A percentile compares a stretch with the other conserved stretches of the same genome.
Evolutionary conservation across 2,329 filamentous ascomycete genomes (phyloP).

Genomic region (Pyricularia grisea): DNA sequence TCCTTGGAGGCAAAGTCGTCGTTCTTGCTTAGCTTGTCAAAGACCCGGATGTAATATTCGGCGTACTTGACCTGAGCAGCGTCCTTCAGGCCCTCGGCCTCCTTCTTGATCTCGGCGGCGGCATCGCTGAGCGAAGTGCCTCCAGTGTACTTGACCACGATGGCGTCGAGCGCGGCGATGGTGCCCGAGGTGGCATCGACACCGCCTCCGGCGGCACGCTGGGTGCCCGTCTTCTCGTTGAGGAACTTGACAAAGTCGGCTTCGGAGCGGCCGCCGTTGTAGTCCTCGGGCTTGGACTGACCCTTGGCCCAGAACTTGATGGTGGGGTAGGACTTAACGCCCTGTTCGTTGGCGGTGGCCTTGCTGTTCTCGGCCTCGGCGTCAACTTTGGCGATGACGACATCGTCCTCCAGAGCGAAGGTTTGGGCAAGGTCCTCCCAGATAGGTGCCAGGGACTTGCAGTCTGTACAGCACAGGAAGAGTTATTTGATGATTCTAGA

Average conservation of each 20-base stretch:
- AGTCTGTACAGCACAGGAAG: slow-evolving; percentile 51
- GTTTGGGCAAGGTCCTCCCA: slow-evolving; percentile 83
- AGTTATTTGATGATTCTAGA: not conserved
- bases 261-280: slow-evolving; percentile 70
- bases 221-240: slow-evolving; percentile 82
- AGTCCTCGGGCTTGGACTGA: slow-evolving; percentile 60
- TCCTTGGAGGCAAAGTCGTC: slow-evolving; percentile 79
- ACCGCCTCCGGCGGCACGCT: slow-evolving; percentile 72
- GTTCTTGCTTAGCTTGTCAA: slow-evolving; percentile 74
- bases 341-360: slow-evolving; percentile 63
- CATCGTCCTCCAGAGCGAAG: slow-evolving; percentile 64
- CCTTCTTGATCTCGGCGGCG: slow-evolving; percentile 62
- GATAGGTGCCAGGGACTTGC: slow-evolving; percentile 83
- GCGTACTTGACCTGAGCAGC: slow-evolving; percentile 64
- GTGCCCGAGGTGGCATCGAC: slow-evolving; percentile 75
- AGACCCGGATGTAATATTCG: slow-evolving; percentile 88
- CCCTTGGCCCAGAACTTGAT: slow-evolving; percentile 96
- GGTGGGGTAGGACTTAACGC: slow-evolving; percentile 81
- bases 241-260: slow-evolving; percentile 68
- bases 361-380: slow-evolving; percentile 84
- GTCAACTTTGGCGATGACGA: slow-evolving; percentile 91
- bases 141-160: slow-evolving; percentile 66
- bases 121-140: slow-evolving; percentile 54
- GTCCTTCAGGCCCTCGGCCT: slow-evolving; percentile 55
- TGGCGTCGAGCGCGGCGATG: slow-evolving; percentile 64